These are phyloP conservation scores for Lenwebbia sp. DNA, from an alignment of 345 rosid species.

Conservation along the genomic window DNA sequence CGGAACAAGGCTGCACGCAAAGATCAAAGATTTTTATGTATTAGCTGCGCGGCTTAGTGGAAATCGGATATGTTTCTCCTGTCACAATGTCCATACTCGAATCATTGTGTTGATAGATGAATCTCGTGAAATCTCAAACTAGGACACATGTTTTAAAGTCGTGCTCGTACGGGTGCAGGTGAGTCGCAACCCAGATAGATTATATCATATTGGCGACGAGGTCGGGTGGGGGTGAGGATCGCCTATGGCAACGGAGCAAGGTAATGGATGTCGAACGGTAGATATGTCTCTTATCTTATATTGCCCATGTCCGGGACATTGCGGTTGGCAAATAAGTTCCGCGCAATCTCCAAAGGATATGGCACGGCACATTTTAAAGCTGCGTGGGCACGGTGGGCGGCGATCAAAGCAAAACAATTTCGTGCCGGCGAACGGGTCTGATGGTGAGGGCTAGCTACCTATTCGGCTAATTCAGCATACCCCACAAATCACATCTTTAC, in stretches of 20 bases:
- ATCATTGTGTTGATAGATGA: neutral
- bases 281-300: neutral
- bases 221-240: neutral
- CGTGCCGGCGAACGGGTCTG: neutral
- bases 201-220: neutral
- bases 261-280: neutral
- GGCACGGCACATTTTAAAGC: neutral
- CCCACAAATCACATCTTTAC: no score
- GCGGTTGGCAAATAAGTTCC: no score
- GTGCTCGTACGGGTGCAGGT: neutral
- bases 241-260: neutral
- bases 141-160: neutral
- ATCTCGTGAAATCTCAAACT: neutral
- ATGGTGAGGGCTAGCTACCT: neutral
- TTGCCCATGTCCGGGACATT: neutral
- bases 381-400: neutral
- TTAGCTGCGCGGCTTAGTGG: no score
- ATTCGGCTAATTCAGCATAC: no score
- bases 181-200: neutral
- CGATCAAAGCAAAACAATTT: neutral
- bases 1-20: neutral
- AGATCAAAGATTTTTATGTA: no score
- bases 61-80: no score
- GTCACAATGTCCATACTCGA: no score
- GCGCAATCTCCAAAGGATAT: no score